Percentiles rank a stretch among this genome's conserved stretches.
Conservation (phyloP, 176 grass and related monocot genomes). For the Dendrocalamus sinicus region DNA sequence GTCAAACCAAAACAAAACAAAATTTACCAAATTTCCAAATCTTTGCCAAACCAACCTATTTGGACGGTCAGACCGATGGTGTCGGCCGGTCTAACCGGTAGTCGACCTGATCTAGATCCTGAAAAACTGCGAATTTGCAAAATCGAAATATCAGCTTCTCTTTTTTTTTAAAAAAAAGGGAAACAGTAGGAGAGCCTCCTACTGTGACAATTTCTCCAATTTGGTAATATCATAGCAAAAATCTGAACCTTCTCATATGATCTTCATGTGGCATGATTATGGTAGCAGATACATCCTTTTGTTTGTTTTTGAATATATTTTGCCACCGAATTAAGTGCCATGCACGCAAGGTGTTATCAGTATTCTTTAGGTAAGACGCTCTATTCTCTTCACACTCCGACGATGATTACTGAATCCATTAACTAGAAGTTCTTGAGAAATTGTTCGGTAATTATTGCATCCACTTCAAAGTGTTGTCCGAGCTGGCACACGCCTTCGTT, state of each 20-base stretch:
- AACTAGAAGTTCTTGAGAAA: not conserved
- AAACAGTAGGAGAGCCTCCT: no score
- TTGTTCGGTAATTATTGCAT: not conserved
- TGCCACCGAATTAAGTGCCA: not conserved
- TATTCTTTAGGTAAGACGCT: not conserved
- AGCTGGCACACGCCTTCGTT: not conserved
- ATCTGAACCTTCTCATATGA: rapidly evolving
- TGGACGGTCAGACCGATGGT: no score
- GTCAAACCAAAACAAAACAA: no score
- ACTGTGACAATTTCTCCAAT: no score
- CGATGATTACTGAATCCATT: not conserved
- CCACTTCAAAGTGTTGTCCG: not conserved
- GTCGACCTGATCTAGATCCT: no score
- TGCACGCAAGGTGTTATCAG: slow-evolving; percentile 25
- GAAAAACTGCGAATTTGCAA: no score
- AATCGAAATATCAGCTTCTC: no score
- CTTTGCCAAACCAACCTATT: no score
- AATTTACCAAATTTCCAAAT: no score
- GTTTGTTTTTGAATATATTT: slow-evolving; percentile 34
- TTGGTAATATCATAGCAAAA: no score
- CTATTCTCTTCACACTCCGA: slow-evolving; percentile 22
- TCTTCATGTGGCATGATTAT: not conserved
- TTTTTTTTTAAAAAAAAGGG: no score
- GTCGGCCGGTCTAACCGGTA: no score
- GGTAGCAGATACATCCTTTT: not conserved